Evolutionary conservation across 352 stramenopile species (phyloP).

Genomic region (Phytophthora sp.): DNA sequence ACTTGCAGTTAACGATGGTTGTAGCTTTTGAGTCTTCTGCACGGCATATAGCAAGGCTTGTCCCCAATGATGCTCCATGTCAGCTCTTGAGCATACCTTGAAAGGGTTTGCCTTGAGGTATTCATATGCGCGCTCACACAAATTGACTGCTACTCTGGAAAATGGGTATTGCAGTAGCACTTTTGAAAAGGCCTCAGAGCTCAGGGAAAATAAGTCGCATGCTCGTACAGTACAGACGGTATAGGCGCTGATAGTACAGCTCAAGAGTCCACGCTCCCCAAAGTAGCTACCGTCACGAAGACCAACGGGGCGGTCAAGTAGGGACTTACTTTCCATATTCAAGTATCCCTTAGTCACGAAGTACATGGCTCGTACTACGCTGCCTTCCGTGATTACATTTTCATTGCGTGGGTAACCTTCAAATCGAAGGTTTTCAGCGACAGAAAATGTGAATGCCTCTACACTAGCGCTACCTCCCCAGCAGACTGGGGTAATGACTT

Average conservation of each 20-base stretch:
- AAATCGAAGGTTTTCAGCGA: slow-evolving; percentile 55
- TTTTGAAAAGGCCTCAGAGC: slow-evolving; percentile 41
- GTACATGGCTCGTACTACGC: slow-evolving; percentile 65
- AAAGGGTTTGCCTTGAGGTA: slow-evolving; percentile 4
- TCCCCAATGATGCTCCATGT: slow-evolving; percentile 39
- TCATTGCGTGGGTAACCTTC: slow-evolving; percentile 69
- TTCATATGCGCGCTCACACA: slow-evolving; percentile 24
- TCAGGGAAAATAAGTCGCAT: slow-evolving; percentile 38
- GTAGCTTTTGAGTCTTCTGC: slow-evolving; percentile 3
- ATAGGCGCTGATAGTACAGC: slow-evolving; percentile 45
- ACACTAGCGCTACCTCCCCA: slow-evolving; percentile 16
- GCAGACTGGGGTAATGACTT: slow-evolving; percentile 39
- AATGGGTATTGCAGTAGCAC: slow-evolving; percentile 37
- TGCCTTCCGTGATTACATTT: slow-evolving; percentile 60
- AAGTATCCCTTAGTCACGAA: slow-evolving; percentile 71
- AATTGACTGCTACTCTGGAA: slow-evolving; percentile 18
- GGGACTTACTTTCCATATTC: slow-evolving; percentile 35
- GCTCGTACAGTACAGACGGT: slow-evolving; percentile 40
- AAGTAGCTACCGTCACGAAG: slow-evolving; percentile 57
- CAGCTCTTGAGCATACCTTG: slow-evolving; percentile 7
- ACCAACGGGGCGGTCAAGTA: slow-evolving; percentile 23
- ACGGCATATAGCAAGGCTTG: slow-evolving; percentile 14
- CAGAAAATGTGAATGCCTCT: slow-evolving; percentile 29
- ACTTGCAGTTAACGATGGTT: slow-evolving; percentile 15
- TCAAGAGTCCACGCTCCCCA: slow-evolving; percentile 61